Percentiles rank a stretch among this genome's conserved stretches.
These are phyloP conservation scores for Ceratobasidium sp. DNA, from an alignment of 1,284 basidiomycete genomes.

Conservation along the genomic window DNA sequence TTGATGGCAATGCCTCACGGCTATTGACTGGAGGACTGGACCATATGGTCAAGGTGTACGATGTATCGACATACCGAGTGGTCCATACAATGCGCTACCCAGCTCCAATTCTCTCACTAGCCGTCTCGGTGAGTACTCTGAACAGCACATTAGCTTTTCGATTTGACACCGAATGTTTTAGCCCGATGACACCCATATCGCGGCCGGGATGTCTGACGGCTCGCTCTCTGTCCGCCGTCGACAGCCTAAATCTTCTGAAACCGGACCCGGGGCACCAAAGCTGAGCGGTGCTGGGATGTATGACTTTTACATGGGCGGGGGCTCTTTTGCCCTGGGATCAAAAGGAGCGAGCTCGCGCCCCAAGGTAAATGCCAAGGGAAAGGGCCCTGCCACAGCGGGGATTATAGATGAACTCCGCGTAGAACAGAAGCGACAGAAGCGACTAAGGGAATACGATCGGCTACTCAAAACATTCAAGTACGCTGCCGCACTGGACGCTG, in stretches of 20 bases:
- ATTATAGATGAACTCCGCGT: slow-evolving; percentile 74
- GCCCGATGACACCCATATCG: slow-evolving; percentile 97
- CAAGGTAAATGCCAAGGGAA: slow-evolving; percentile 57
- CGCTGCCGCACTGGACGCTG: slow-evolving; percentile 90
- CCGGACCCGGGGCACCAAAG: slow-evolving; percentile 55
- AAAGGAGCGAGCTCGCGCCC: slow-evolving; percentile 44
- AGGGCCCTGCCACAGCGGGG: slow-evolving; percentile 51
- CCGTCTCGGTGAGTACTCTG: slow-evolving; percentile 76
- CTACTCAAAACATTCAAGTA: slow-evolving; percentile 94
- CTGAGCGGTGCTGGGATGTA: slow-evolving; percentile 68
- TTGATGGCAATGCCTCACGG: slow-evolving; percentile 77
- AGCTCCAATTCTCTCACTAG: slow-evolving; percentile 88
- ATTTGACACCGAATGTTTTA: slow-evolving; percentile 48
- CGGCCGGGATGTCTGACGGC: slow-evolving; percentile 95
- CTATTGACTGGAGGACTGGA: slow-evolving; percentile 92
- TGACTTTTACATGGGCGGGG: slow-evolving; percentile 74
- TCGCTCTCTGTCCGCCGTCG: slow-evolving; percentile 89
- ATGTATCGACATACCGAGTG: slow-evolving; percentile 91
- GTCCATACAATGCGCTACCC: slow-evolving; percentile 99
- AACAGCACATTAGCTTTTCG: background rate
- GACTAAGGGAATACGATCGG: slow-evolving; percentile 87
- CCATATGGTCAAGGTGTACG: slow-evolving; percentile 99
- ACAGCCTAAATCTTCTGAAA: slow-evolving; percentile 75
- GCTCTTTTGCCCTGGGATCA: slow-evolving; percentile 64
- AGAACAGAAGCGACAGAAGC: slow-evolving; percentile 74